Evolutionary conservation across 1,284 basidiomycete genomes (phyloP).

Genomic region (Sparassis latifolia): DNA sequence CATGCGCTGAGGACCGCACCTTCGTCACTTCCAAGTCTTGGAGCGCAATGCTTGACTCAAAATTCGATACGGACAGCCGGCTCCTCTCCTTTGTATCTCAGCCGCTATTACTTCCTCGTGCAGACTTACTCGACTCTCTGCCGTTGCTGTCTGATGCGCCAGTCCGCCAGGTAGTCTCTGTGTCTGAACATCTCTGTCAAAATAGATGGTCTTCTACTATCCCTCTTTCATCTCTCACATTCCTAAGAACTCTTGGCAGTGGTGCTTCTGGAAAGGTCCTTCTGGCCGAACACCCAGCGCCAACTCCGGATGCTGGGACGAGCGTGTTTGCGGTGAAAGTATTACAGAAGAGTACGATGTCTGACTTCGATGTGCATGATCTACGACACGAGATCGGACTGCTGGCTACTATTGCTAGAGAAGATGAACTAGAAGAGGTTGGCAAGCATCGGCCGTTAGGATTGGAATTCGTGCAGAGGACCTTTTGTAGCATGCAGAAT

Average conservation of each 20-base stretch:
- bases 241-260: slow-evolving; percentile 13
- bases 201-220: neutral
- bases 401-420: slow-evolving; percentile 4
- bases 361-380: slow-evolving; percentile 8
- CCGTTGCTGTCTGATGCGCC: too few relatives aligned
- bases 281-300: slow-evolving; percentile 6
- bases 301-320: too few relatives aligned
- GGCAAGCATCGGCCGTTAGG: neutral
- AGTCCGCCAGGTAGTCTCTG: too few relatives aligned
- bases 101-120: too few relatives aligned
- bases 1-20: too few relatives aligned
- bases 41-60: too few relatives aligned
- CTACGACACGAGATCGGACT: slow-evolving; percentile 10
- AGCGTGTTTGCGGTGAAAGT: slow-evolving; percentile 11
- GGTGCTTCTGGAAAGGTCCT: slow-evolving; percentile 17
- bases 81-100: too few relatives aligned
- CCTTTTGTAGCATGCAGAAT: slow-evolving; percentile 9
- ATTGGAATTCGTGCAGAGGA: slow-evolving; percentile 8
- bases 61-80: too few relatives aligned
- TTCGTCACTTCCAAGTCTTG: too few relatives aligned
- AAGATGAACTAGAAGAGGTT: too few relatives aligned
- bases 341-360: slow-evolving; percentile 10
- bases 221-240: slow-evolving; percentile 5
- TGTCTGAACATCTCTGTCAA: neutral
- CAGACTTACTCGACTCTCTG: too few relatives aligned